A percentile compares a stretch with the other conserved stretches of the same genome.
Evolutionary conservation across 179 eudicot genomes (phyloP).

Genomic region (Amaranthus tricolor): DNA sequence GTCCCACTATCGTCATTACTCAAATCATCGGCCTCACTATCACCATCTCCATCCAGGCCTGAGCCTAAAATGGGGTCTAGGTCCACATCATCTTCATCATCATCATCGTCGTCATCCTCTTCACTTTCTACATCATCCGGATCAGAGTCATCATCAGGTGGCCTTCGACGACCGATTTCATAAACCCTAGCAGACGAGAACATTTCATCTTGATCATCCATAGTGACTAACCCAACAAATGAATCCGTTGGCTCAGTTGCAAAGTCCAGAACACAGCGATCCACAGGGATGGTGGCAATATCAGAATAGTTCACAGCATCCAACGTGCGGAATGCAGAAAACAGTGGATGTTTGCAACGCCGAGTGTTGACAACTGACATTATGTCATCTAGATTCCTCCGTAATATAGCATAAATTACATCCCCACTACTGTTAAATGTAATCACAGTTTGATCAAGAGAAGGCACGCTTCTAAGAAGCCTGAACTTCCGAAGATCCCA

Average conservation of each 20-base stretch:
- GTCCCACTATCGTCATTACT: constrained; percentile 43
- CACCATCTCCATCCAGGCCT: constrained; percentile 48
- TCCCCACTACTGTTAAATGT: constrained; percentile 83
- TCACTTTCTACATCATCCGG: constrained; percentile 92
- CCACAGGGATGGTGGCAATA: constrained; percentile 83
- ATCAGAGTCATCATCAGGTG: constrained; percentile 90
- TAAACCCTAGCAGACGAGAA: constrained; percentile 81
- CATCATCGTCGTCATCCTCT: constrained; percentile 77
- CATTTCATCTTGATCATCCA: constrained; percentile 90
- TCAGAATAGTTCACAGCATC: constrained; percentile 88
- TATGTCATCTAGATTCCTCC: constrained; percentile 79
- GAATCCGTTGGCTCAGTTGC: constrained; percentile 85
- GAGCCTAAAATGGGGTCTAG: constrained; percentile 46
- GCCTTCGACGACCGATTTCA: constrained; percentile 85
- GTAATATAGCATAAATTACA: constrained; percentile 76
- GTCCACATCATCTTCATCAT: constrained; percentile 60
- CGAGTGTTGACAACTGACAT: constrained; percentile 67
- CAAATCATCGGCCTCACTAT: constrained; percentile 51
- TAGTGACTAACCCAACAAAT: constrained; percentile 73
- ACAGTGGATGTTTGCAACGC: constrained; percentile 79
- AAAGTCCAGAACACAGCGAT: constrained; percentile 84
- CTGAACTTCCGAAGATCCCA: constrained; percentile 90
- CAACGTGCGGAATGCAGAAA: constrained; percentile 79
- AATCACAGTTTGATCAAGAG: constrained; percentile 80
- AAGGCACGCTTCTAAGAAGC: constrained; percentile 82